These are phyloP conservation scores for Lactifluus hygrophoroides DNA, from an alignment of 768 basidiomycete species.

Conservation along the genomic window DNA sequence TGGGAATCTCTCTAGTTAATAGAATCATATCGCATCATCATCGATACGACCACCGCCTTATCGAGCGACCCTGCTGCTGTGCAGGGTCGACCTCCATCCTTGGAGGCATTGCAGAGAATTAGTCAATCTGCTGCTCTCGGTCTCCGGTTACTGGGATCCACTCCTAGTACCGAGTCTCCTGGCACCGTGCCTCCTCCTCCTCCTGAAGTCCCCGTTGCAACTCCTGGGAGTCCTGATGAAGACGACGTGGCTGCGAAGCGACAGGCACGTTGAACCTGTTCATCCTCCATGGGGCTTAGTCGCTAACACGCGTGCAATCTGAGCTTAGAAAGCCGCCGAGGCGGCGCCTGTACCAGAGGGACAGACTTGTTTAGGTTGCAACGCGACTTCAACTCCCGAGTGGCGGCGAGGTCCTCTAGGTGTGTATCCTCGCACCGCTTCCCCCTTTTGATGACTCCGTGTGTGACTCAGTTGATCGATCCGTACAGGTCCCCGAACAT, in stretches of 20 bases:
- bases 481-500: conserved; percentile 59
- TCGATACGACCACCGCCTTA: conserved; percentile 33
- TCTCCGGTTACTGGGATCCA: conserved; percentile 39
- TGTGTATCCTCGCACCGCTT: conserved; percentile 31
- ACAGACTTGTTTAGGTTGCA: conserved; percentile 75
- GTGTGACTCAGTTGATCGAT: conserved; percentile 19
- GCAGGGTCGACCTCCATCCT: conserved; percentile 22
- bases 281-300: conserved; percentile 5
- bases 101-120: conserved; percentile 36
- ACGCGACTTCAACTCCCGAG: conserved; percentile 79
- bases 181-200: conserved; percentile 10
- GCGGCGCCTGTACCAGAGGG: conserved; percentile 44
- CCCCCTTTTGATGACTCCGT: not conserved
- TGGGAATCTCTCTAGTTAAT: conserved; percentile 27
- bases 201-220: conserved; percentile 13
- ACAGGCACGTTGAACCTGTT: conserved; percentile 22
- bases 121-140: conserved; percentile 37
- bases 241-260: conserved; percentile 23
- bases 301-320: conserved; percentile 1
- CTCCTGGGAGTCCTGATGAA: conserved; percentile 23
- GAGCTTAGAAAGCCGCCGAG: conserved; percentile 30
- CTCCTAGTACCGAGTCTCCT: conserved; percentile 18
- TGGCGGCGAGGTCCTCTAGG: conserved; percentile 81
- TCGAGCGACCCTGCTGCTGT: conserved; percentile 21
- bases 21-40: conserved; percentile 37